phyloP scores from a whole-genome alignment of 73 alveolate genomes.

The Tetrahymena malaccensis region DNA sequence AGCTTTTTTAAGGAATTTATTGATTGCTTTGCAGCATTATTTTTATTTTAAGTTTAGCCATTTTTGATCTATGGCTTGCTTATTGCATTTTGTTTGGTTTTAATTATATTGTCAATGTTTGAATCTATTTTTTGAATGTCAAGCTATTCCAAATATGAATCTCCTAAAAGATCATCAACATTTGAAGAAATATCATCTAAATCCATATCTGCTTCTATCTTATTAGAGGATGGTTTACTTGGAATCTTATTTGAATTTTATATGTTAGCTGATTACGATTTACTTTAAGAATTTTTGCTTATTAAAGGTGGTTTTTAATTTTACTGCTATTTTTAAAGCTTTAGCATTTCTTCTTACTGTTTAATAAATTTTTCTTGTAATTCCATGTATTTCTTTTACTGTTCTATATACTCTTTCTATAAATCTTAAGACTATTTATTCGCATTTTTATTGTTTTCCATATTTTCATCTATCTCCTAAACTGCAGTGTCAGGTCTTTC shows the following conservation, averaged over 20 bases:
- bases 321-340: neutral
- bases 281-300: neutral
- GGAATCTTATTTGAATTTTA: neutral
- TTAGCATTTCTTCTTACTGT: neutral
- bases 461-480: neutral
- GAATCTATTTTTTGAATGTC: neutral
- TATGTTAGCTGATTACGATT: neutral
- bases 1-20: neutral
- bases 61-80: neutral
- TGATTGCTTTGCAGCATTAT: neutral
- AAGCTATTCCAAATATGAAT: neutral
- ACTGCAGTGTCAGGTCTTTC: neutral
- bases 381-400: neutral
- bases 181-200: neutral
- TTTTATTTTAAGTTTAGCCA: neutral
- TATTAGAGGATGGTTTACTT: neutral
- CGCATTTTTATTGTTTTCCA: neutral
- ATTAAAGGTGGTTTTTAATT: neutral
- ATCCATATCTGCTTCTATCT: neutral
- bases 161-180: neutral
- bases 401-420: neutral
- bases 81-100: no score
- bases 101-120: neutral
- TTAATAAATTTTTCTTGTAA: neutral
- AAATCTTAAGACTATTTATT: neutral